These are phyloP conservation scores for Isabelozyma pseudorhagii DNA, from an alignment of 805 yeast genomes.

Conservation along the genomic window DNA sequence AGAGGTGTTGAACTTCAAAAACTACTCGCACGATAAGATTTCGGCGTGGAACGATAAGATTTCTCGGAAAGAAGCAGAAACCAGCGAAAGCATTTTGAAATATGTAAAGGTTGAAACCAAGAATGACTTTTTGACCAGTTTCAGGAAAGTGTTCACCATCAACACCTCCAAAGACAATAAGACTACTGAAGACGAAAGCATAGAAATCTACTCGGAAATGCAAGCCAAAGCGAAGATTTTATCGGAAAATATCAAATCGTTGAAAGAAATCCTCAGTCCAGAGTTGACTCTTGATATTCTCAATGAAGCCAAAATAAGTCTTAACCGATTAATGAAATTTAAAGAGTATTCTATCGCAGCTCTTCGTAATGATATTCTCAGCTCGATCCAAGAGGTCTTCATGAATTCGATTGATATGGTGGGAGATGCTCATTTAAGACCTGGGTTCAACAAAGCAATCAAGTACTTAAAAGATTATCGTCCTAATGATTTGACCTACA, in stretches of 20 bases:
- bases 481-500: constrained; percentile 43
- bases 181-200: constrained; percentile 6
- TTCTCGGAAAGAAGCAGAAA: constrained; percentile 44
- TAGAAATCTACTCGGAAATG: constrained; percentile 54
- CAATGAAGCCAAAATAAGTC: constrained; percentile 62
- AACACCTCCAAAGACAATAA: constrained; percentile 20
- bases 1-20: constrained; percentile 27
- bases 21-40: constrained; percentile 20
- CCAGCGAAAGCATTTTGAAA: constrained; percentile 45
- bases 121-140: constrained; percentile 59
- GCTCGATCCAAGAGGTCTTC: constrained; percentile 59
- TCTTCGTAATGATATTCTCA: constrained; percentile 27
- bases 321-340: constrained; percentile 52
- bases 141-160: constrained; percentile 56
- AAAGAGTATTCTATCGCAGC: constrained; percentile 32
- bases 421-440: constrained; percentile 71
- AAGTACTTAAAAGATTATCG: constrained; percentile 66
- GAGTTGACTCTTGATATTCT: constrained; percentile 73
- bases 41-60: constrained; percentile 32
- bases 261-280: constrained; percentile 74
- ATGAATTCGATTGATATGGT: constrained; percentile 60
- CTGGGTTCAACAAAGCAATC: constrained; percentile 83
- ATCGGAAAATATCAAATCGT: constrained; percentile 68
- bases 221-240: constrained; percentile 80
- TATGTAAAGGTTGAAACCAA: constrained; percentile 49